A percentile compares a stretch with the other conserved stretches of the same genome.
Evolutionary conservation across 2,329 filamentous ascomycete species (phyloP).

Genomic region (Lomentospora prolificans): DNA sequence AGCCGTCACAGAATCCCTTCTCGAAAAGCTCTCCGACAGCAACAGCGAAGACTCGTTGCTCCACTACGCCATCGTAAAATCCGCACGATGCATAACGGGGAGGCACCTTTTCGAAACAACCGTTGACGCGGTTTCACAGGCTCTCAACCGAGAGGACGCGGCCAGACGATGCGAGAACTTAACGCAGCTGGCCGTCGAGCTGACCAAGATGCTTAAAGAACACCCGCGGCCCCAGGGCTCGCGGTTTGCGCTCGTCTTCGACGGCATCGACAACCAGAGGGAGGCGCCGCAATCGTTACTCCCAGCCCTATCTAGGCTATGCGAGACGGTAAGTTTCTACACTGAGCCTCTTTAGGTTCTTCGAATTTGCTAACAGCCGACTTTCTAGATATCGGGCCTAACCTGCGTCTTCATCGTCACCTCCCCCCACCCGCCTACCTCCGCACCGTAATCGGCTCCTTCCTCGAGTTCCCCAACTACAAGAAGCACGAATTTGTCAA

Average conservation of each 20-base stretch:
- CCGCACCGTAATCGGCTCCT: slow-evolving; percentile 58
- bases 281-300: slow-evolving; percentile 72
- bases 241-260: slow-evolving; percentile 75
- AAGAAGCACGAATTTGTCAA: slow-evolving; percentile 67
- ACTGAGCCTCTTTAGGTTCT: neutral
- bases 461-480: slow-evolving; percentile 79
- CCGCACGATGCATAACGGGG: slow-evolving; percentile 13
- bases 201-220: slow-evolving; percentile 53
- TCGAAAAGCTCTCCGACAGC: neutral
- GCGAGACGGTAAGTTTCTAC: slow-evolving; percentile 56
- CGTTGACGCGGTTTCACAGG: slow-evolving; percentile 46
- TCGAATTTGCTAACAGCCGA: slow-evolving; percentile 10
- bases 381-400: slow-evolving; percentile 61
- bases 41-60: slow-evolving; percentile 23
- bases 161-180: slow-evolving; percentile 69
- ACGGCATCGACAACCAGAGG: slow-evolving; percentile 75
- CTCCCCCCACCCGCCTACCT: slow-evolving; percentile 60
- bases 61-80: slow-evolving; percentile 46
- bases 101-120: slow-evolving; percentile 44
- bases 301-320: slow-evolving; percentile 69
- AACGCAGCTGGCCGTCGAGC: slow-evolving; percentile 62
- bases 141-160: slow-evolving; percentile 36
- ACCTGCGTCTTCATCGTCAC: slow-evolving; percentile 70
- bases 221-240: slow-evolving; percentile 24
- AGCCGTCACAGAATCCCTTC: slow-evolving; percentile 33